These are phyloP conservation scores for Botrytis porri DNA, from an alignment of 2,329 filamentous ascomycete genomes.

Conservation along the genomic window DNA sequence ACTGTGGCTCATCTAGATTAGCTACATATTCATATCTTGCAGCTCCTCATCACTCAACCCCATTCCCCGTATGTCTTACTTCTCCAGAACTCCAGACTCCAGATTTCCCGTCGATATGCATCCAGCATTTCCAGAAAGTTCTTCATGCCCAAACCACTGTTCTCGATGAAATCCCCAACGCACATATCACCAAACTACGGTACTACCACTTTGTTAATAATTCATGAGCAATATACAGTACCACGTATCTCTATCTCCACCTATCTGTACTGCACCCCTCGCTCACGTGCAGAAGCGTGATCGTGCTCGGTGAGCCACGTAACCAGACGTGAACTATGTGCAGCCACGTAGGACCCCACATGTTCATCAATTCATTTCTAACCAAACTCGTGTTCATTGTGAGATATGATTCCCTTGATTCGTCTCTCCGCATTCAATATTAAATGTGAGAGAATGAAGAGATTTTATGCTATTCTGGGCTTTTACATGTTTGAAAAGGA, in stretches of 20 bases:
- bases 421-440: neutral
- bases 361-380: constrained; percentile 3
- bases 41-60: neutral
- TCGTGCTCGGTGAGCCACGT: constrained; percentile 2
- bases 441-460: neutral
- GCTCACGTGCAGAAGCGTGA: constrained; percentile 5
- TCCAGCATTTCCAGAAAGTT: neutral
- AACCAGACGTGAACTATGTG: constrained; percentile 1
- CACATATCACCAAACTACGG: neutral
- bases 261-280: neutral
- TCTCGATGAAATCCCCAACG: neutral
- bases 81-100: constrained; percentile 4
- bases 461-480: neutral
- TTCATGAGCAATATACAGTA: neutral
- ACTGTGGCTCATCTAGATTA: neutral
- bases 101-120: neutral
- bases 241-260: constrained; percentile 4
- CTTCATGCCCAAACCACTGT: neutral
- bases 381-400: neutral
- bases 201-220: neutral
- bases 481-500: neutral
- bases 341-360: constrained; percentile 7
- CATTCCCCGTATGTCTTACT: neutral
- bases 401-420: neutral
- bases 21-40: neutral